phyloP scores from a whole-genome alignment of 495 filamentous ascomycete genomes.

The Penicillium pulvis region DNA sequence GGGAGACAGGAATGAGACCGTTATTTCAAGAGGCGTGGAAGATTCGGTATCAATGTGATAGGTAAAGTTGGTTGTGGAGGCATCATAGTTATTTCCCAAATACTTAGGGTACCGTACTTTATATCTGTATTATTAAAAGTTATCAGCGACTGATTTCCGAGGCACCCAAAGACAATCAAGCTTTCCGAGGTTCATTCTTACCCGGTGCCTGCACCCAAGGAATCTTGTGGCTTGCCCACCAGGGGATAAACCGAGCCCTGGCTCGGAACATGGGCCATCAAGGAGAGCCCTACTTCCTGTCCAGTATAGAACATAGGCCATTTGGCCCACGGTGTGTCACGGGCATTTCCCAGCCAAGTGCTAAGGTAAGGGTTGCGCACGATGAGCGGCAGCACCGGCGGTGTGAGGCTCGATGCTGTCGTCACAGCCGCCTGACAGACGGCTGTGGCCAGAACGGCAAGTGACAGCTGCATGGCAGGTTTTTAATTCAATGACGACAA shows the following conservation, averaged over 20 bases:
- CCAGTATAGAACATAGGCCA: constrained; percentile 98
- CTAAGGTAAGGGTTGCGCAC: constrained; percentile 93
- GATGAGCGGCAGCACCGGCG: constrained; percentile 82
- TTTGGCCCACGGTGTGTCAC: constrained; percentile 80
- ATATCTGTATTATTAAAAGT: constrained; percentile 46
- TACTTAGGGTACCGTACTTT: constrained; percentile 72
- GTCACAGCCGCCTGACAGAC: constrained; percentile 39
- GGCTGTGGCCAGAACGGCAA: constrained; percentile 34
- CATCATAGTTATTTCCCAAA: constrained; percentile 80
- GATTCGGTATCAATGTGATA: constrained; percentile 62
- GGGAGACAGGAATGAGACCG: constrained; percentile 86
- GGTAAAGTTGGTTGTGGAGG: constrained; percentile 89
- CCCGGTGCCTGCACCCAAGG: constrained; percentile 53
- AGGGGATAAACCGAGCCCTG: constrained; percentile 79
- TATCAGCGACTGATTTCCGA: background rate
- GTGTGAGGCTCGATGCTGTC: constrained; percentile 57
- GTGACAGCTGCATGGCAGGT: constrained; percentile 38
- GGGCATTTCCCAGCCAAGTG: constrained; percentile 79
- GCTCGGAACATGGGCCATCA: constrained; percentile 75
- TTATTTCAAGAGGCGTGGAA: constrained; percentile 55
- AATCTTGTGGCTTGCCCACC: constrained; percentile 85
- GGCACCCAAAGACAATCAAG: background rate
- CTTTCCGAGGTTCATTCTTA: constrained; percentile 29
- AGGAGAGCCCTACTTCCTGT: constrained; percentile 76
- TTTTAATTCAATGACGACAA: background rate